Base-by-base conservation (phyloP, 208 protist genomes). In the Acanthamoeba comandoni region DNA sequence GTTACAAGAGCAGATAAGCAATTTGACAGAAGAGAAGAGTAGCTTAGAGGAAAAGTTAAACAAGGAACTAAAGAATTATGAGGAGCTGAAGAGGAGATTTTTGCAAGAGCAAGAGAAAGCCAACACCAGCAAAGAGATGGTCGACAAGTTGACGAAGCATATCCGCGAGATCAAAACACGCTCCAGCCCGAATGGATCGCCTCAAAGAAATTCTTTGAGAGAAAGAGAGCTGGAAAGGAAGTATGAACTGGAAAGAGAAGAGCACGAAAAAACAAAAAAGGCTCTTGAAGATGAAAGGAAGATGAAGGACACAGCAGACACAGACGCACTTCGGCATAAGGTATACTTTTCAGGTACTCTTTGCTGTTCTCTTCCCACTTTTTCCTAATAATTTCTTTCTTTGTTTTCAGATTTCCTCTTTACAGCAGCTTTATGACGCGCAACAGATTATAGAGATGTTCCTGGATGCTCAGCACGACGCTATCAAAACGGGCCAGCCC, bases 371-470 rank as follows among this genome's bases (percentile, higher is more conserved):
- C 8, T 51, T 15, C 35, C 5, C 35, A 7, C 35, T 43, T 43
- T 43, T 43, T 43, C 5, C 35, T 43, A 43, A 43, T 43, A 43
- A 43, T 43, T 43, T 43, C 35, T 43, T 7, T 5, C 1, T 43
- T 43, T 43, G 35, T 43, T 43, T 43, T 39, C 69, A 79, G 17
- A 49, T 79, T 12, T 39, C 69, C 9, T 39, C 48, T 49, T 49
- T 79, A 22, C 43, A 79, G 39, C 69, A 79, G 69, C 69, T 79
- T 39, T 49, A 79, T 49, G 69, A 79, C n/a, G 69, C 69, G 69
- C 69, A 79, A 12, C 43, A 79, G 39, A 49, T 79, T 26, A 79
- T 79, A 5, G 43, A 49, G 69, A 22, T 79, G 3, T 79, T 79
- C 69, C 22, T 79, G 69, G 69, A 79, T 19, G 69, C 69, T n/a